Evolutionary conservation across 2,329 filamentous ascomycete genomes (phyloP), one percentile per base, ranked within the genome.

Genomic region (Clonostachys rhizophaga): DNA sequence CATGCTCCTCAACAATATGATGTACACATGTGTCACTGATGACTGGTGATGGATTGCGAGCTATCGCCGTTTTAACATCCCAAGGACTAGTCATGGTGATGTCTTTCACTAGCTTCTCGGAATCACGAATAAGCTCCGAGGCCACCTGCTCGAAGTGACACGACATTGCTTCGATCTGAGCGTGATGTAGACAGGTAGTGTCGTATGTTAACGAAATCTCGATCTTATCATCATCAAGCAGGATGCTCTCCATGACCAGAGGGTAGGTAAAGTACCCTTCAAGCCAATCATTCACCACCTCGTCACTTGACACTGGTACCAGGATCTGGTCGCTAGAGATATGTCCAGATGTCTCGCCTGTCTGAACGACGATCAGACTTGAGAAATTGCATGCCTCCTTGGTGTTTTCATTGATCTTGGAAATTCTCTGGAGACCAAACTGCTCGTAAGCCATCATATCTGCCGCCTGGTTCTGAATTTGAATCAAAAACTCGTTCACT

Each of bases 1-100:
- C 67, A 43, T 64, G 63, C 11, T 65, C 60, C 5, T 59, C 60
- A 43, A 74, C 63, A 44, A 71, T 50, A 30, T 70, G 64, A 46
- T 73, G 70, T 58, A 71, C 69, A 47, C 64, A 67, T 14, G 54
- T 55, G 17, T 44, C 33, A 11, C 33, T 18, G 10, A 44, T 24
- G 30, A 37, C 41, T 6, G 42, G 41, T 14, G 20, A 17, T 13
- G 17, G 17, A 33, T 47, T 47, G 41, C 34, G 37, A 3, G 39
- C n/a, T 6, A 44, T 8, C 4, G 42, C 42, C 14, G 18, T 20
- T 5, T 44, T 3, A 13, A 47, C 5, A 34, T 47, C 46, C 46
- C 46, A 47, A 6, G 18, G 34, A 11, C 34, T 30, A 8, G 42
- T n/a, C 6, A 47, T 36, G 14, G 46, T 17, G 11, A 47, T 34